Conservation (phyloP, 75 land plant species). For the Selaginella moellendorffii region DNA sequence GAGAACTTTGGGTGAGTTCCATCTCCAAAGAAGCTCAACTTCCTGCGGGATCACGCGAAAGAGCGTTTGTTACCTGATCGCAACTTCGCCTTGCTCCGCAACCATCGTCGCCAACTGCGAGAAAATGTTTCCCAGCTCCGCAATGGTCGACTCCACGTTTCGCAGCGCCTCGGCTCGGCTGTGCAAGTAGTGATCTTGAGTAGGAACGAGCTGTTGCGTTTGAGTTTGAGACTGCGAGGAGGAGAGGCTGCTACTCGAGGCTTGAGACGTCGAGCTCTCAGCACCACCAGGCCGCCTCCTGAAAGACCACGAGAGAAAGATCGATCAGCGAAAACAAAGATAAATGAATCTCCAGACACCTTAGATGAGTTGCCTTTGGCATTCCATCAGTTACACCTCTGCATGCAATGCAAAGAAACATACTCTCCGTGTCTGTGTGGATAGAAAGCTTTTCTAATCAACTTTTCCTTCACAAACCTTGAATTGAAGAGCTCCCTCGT, state of each 20-base stretch:
- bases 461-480: too few species aligned
- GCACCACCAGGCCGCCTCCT: conserved; percentile 49
- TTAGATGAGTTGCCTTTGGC: background rate
- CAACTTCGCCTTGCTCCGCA: conserved; percentile 92
- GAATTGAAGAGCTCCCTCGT: background rate
- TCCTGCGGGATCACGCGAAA: background rate
- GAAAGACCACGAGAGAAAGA: background rate
- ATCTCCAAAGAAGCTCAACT: background rate
- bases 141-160: conserved; percentile 91
- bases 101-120: conserved; percentile 93
- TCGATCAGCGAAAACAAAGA: background rate
- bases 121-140: conserved; percentile 78
- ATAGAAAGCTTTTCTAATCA: too few species aligned
- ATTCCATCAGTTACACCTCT: background rate
- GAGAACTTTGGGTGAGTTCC: too few species aligned
- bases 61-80: conserved; percentile 49
- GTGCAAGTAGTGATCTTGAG: conserved; percentile 89
- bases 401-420: background rate
- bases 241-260: conserved; percentile 26
- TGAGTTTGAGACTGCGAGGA: conserved; percentile 34
- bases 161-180: conserved; percentile 97
- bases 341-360: background rate
- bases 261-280: conserved; percentile 19
- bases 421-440: too few species aligned
- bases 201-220: conserved; percentile 68